These are phyloP conservation scores for Senna tora DNA, from an alignment of 306 rosid species.

Conservation along the genomic window DNA sequence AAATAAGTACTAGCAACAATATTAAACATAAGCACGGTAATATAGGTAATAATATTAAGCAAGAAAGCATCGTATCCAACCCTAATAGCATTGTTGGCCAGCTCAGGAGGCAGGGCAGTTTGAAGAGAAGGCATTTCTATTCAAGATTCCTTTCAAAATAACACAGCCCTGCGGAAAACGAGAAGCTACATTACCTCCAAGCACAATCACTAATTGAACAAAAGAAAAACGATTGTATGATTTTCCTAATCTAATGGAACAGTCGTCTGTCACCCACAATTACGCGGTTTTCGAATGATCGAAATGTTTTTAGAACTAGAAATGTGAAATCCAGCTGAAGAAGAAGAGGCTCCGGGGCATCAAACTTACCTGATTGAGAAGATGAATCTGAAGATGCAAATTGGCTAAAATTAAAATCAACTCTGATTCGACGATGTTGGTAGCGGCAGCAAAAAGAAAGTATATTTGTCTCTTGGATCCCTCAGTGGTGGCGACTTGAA, in stretches of 20 bases:
- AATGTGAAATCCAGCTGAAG: no score
- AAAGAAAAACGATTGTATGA: no score
- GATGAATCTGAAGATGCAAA: neutral
- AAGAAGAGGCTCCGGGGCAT: neutral
- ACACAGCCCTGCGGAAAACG: slow-evolving; percentile 20
- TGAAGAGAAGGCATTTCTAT: slow-evolving; percentile 87
- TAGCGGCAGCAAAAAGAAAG: no score
- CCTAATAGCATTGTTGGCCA: slow-evolving; percentile 87
- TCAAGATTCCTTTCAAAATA: neutral
- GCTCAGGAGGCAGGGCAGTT: slow-evolving; percentile 89
- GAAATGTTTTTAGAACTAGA: neutral
- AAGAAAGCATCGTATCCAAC: slow-evolving; percentile 43
- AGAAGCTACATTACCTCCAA: neutral
- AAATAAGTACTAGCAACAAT: neutral
- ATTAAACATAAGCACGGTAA: neutral
- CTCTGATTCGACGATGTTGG: no score
- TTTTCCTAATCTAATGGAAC: neutral
- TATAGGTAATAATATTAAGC: neutral
- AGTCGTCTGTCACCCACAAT: neutral
- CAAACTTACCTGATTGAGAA: neutral
- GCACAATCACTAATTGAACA: neutral
- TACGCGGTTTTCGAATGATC: slow-evolving; percentile 18
- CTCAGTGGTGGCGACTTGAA: no score
- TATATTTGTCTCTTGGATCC: no score
- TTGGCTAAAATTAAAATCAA: no score